Evolutionary conservation across 1,139 yeast genomes (phyloP), one percentile per base, ranked within the genome.

Genomic region (Candida glucosophila): DNA sequence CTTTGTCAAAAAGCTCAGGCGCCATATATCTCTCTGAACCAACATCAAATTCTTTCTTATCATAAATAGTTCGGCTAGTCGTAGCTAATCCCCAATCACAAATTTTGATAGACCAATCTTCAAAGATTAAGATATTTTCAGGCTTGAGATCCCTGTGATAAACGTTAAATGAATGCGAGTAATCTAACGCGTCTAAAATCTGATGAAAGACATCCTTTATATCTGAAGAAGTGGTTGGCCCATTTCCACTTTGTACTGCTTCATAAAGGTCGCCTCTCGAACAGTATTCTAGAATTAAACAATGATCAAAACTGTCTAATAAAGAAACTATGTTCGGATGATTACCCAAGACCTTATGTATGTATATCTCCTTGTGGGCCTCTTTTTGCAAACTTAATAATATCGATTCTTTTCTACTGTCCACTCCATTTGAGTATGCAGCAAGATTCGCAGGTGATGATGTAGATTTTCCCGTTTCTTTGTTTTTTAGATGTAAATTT

Each of bases 21-120:
- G 97, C 95, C 98, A 90, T 90, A 52, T 90, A 90, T 33, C 96
- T 66, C 51, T 88, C 96, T 25, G 90, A 77, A 14, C 98, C 98
- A 31, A 88, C 82, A 37, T 88, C 95, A 49, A 86, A 82, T 43
- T 88, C 96, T 26, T 43, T 48, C 20, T 41, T 46, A 36, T 60
- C 49, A 22, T 70, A 55, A 41, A 86, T 77, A 23, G 56, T 55
- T 28, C 58, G 57, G 16, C 67, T 59, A 11, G 80, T 73, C 2
- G 96, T 79, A 2, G 95, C 94, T 42, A 85, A 62, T 3, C 95
- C 95, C 90, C 94, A 85, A 55, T 85, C 95, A 30, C 94, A 83
- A 29, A 85, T 59, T 47, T 82, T 83, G 41, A 85, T 76, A 16
- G 78, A 63, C 81, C 83, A 77, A 43, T 82, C 90, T 33, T 78